Evolutionary conservation across 2,329 filamentous ascomycete species (phyloP).

Genomic region (Sporothrix variecibatus): DNA sequence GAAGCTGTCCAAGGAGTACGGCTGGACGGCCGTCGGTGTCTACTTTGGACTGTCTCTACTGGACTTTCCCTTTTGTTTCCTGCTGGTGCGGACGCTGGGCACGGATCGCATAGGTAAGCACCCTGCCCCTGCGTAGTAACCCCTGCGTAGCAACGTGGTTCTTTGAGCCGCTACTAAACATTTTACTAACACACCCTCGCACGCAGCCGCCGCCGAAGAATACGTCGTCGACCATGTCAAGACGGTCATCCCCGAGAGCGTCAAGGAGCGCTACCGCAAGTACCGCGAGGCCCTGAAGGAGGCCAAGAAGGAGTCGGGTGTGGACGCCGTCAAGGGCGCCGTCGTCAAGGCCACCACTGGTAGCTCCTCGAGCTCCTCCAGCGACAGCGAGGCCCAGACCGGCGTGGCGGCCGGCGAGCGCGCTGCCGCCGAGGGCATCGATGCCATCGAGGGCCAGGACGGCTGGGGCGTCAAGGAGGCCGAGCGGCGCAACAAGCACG

Average conservation of each 20-base stretch:
- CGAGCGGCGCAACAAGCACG: conserved; percentile 59
- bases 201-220: conserved; percentile 65
- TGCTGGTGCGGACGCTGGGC: conserved; percentile 79
- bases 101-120: conserved; percentile 78
- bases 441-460: conserved; percentile 43
- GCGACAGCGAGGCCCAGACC: no score
- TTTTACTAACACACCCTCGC: no score
- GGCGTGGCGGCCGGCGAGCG: neutral
- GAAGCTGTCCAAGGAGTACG: conserved; percentile 87
- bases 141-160: no score
- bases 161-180: no score
- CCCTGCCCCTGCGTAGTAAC: no score
- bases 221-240: conserved; percentile 63
- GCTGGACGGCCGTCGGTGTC: conserved; percentile 90
- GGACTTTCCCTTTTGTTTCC: conserved; percentile 94
- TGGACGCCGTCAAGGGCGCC: conserved; percentile 37
- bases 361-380: no score
- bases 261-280: conserved; percentile 56
- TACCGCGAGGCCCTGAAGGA: conserved; percentile 52
- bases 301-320: conserved; percentile 48
- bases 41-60: conserved; percentile 80
- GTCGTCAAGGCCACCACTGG: neutral
- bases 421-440: neutral
- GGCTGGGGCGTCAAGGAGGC: conserved; percentile 66
- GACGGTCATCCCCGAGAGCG: conserved; percentile 59